Conservation (phyloP, 306 rosid genomes). For the Adenanthera pavonina region DNA sequence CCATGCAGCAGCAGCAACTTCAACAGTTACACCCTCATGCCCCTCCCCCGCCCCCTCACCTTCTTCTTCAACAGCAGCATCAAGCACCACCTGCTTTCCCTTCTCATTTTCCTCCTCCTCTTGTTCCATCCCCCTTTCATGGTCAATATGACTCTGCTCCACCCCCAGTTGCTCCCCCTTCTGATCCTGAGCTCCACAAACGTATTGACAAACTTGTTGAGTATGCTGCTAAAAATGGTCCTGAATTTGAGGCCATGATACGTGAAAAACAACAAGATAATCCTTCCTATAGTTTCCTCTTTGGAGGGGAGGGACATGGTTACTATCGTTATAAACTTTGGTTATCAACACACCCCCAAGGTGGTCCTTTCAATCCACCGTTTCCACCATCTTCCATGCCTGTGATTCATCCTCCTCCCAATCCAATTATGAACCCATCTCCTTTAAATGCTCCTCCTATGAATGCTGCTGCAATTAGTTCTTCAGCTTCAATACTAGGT, state of each 20-base stretch:
- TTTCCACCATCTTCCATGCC: conserved; percentile 68
- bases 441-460: conserved; percentile 64
- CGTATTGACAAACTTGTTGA: conserved; percentile 91
- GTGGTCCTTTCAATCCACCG: conserved; percentile 74
- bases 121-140: conserved; percentile 59
- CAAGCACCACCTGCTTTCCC: conserved; percentile 69
- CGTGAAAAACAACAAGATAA: conserved; percentile 93
- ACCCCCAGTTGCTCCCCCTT: conserved; percentile 72
- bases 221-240: conserved; percentile 89
- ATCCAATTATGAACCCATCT: conserved; percentile 77
- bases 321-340: conserved; percentile 88
- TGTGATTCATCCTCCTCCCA: conserved; percentile 76
- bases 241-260: conserved; percentile 95
- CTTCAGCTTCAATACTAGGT: conserved; percentile 69
- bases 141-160: conserved; percentile 64
- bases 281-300: conserved; percentile 88
- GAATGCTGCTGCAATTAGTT: conserved; percentile 58
- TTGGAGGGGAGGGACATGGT: conserved; percentile 93
- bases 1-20: conserved; percentile 61
- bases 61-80: conserved; percentile 81
- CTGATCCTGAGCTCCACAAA: conserved; percentile 93
- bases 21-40: conserved; percentile 65
- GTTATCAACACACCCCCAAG: conserved; percentile 65
- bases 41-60: conserved; percentile 72
- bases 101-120: conserved; percentile 69